These are phyloP conservation scores for Penicillium sp. DNA, from an alignment of 2,329 filamentous ascomycete species.

Conservation along the genomic window DNA sequence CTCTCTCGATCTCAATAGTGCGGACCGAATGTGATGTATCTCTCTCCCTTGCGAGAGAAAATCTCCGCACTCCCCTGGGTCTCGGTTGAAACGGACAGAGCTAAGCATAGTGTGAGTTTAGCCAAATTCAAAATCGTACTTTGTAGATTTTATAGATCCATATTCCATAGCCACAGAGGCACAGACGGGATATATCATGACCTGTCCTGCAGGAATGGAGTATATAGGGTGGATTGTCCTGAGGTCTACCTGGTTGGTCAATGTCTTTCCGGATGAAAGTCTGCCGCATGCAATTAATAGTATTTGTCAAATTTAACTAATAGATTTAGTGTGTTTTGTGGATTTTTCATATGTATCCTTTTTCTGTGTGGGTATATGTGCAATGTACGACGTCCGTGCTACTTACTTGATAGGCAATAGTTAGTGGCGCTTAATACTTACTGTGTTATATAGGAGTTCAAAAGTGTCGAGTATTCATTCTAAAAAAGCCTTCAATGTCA, in stretches of 20 bases:
- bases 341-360: background rate
- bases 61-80: background rate
- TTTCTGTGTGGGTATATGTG: background rate
- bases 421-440: conserved; percentile 3
- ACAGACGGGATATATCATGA: background rate
- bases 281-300: background rate
- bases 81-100: background rate
- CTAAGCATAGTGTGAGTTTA: background rate
- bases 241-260: background rate
- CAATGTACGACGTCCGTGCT: conserved; percentile 4
- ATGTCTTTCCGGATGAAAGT: background rate
- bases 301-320: background rate
- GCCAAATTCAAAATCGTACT: background rate
- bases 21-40: conserved; percentile 22
- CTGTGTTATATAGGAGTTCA: conserved; percentile 1
- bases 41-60: background rate
- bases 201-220: background rate
- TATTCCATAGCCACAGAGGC: background rate
- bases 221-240: background rate
- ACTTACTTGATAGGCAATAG: conserved; percentile 2
- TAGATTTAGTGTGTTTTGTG: background rate
- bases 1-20: conserved; percentile 11
- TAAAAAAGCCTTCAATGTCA: background rate
- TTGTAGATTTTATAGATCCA: conserved; percentile 1
- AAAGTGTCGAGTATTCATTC: background rate